A percentile compares a stretch with the other conserved stretches of the same genome.
Evolutionary conservation across 768 basidiomycete genomes (phyloP).

Genomic region (Russula lepida): DNA sequence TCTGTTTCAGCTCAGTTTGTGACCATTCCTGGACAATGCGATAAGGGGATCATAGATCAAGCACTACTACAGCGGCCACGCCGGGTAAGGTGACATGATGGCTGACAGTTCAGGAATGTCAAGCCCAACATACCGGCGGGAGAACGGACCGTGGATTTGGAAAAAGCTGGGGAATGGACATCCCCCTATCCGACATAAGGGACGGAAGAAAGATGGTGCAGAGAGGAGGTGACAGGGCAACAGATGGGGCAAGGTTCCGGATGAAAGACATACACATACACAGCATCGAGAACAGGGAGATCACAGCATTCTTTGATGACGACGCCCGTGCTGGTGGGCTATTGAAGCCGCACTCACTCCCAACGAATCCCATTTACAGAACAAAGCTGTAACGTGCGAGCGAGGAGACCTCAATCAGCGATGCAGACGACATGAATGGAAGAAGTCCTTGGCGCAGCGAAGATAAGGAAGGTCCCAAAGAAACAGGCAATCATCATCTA

Average conservation of each 20-base stretch:
- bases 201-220: background rate
- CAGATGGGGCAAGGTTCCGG: background rate
- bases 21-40: background rate
- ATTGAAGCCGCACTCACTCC: background rate
- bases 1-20: background rate
- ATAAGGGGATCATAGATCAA: background rate
- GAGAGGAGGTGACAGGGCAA: background rate
- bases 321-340: background rate
- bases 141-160: background rate
- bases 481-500: background rate
- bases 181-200: background rate
- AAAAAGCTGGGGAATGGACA: background rate
- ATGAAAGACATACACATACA: background rate
- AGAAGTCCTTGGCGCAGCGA: background rate
- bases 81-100: background rate
- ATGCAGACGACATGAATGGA: background rate
- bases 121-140: constrained; percentile 1
- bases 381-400: background rate
- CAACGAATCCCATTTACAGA: background rate
- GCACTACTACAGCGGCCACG: background rate
- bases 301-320: background rate
- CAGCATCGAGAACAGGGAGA: background rate
- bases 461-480: background rate
- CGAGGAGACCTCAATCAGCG: background rate
- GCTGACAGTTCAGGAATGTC: background rate